phyloP scores from a whole-genome alignment of 805 yeast genomes.

The Candida sphagnicola region DNA sequence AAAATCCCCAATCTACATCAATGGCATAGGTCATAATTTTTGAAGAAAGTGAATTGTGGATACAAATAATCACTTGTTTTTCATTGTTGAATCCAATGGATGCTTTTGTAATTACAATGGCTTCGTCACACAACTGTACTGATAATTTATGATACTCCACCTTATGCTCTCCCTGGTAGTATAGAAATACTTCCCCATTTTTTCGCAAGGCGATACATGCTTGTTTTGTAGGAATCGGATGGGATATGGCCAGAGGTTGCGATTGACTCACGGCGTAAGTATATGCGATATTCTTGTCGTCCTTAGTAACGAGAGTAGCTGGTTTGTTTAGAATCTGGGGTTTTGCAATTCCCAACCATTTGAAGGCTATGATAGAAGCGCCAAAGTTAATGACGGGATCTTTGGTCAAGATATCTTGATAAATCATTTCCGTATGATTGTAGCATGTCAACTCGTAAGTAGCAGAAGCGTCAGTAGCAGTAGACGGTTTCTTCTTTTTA shows the following conservation, averaged over 20 bases:
- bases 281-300: constrained; percentile 21
- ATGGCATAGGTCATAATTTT: constrained; percentile 41
- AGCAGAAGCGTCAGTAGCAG: constrained; percentile 17
- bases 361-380: constrained; percentile 43
- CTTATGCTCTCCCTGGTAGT: constrained; percentile 63
- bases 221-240: constrained; percentile 64
- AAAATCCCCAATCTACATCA: constrained; percentile 53
- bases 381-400: constrained; percentile 9
- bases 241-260: constrained; percentile 58
- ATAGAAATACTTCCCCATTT: constrained; percentile 56
- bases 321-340: constrained; percentile 58
- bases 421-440: constrained; percentile 46
- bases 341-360: constrained; percentile 76
- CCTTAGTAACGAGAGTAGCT: constrained; percentile 36
- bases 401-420: constrained; percentile 33
- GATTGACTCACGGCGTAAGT: constrained; percentile 58
- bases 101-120: constrained; percentile 25
- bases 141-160: constrained; percentile 49
- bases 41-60: constrained; percentile 32
- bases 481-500: constrained; percentile 1
- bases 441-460: constrained; percentile 41
- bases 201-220: constrained; percentile 66
- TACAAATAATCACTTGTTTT: constrained; percentile 42
- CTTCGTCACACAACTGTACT: constrained; percentile 23
- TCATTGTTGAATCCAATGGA: constrained; percentile 52